A percentile compares a stretch with the other conserved stretches of the same genome.
These are phyloP conservation scores for Piper longum DNA, from an alignment of 164 flowering plant genomes.

Conservation along the genomic window DNA sequence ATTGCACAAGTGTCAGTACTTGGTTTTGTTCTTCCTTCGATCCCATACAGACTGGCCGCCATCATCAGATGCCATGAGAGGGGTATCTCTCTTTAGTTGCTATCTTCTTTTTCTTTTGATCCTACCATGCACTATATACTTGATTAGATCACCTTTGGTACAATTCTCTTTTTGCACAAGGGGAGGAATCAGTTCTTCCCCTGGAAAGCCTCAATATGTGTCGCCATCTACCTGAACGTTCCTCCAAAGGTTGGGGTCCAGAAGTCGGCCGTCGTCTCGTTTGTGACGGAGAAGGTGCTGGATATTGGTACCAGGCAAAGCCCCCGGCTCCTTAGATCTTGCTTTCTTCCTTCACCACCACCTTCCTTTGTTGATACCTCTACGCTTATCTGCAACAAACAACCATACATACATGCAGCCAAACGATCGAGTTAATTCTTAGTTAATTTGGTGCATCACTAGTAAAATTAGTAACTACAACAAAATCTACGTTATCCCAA, in stretches of 20 bases:
- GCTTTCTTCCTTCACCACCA: constrained; percentile 25
- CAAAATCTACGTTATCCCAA: too few relatives aligned
- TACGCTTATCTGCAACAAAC: constrained; percentile 16
- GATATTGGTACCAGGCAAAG: constrained; percentile 68
- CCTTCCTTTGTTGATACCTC: constrained; percentile 28
- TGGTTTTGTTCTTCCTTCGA: neutral
- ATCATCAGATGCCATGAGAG: neutral
- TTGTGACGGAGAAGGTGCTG: constrained; percentile 46
- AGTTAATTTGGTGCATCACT: too few relatives aligned
- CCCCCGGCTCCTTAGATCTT: constrained; percentile 61
- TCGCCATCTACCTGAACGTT: constrained; percentile 34
- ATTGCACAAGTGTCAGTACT: neutral
- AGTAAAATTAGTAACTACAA: too few relatives aligned
- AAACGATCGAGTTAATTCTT: neutral
- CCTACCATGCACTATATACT: constrained; percentile 14
- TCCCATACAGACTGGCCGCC: neutral
- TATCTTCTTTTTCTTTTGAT: neutral
- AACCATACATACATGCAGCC: neutral
- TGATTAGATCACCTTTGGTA: constrained; percentile 18
- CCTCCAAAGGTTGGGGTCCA: constrained; percentile 75
- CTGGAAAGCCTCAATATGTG: neutral
- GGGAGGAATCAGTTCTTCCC: constrained; percentile 2
- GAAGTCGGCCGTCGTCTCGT: constrained; percentile 51
- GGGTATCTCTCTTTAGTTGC: neutral
- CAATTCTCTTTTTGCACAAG: neutral